Evolutionary conservation across 768 basidiomycete genomes (phyloP), one percentile per base, ranked within the genome.

Genomic region (Leccinum subgranulosum): DNA sequence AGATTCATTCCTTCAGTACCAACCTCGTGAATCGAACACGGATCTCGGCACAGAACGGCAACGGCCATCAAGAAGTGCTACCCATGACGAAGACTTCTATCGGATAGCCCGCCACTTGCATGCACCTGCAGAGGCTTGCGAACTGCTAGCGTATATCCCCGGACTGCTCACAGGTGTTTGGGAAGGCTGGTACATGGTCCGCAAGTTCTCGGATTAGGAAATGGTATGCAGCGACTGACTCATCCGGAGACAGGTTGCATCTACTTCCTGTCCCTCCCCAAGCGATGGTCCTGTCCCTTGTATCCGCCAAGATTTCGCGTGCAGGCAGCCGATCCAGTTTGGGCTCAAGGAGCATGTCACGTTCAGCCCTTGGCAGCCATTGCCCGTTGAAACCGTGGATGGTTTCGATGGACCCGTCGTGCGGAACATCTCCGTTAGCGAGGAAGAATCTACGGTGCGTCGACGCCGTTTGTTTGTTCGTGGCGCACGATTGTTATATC

Each of bases 111-210:
- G 57, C 33, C 58, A 39, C 33, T 21, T 63, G 51, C 45, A 57
- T 11, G 49, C 57, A 41, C 60, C 57, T 25, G 43, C 54, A 56
- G 65, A 66, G 11, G 63, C 63, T 57, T 60, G 64, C 59, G 67
- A 69, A 56, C 63, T 60, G n/a, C 64, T 66, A 50, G 60, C 67
- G 25, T 77, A 76, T 62, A 64, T 72, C 63, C 77, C 78, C 39
- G 82, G 81, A 17, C 67, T 75, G 33, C 73, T 86, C 54, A 74
- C 81, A 28, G 85, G 84, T 3, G 64, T 80, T 57, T 87, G 85
- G 85, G 79, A 85, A 70, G 85, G 85, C 1, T 75, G 74, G 49
- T 82, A 78, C 65, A 82, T 82, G 81, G 85, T 84, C 61, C 66
- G 74, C 65, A 49, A 55, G 45, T 61, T 60, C 39, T 70, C 14